Base-by-base conservation (phyloP, 2,329 filamentous ascomycete genomes). In the Apiospora marii region DNA sequence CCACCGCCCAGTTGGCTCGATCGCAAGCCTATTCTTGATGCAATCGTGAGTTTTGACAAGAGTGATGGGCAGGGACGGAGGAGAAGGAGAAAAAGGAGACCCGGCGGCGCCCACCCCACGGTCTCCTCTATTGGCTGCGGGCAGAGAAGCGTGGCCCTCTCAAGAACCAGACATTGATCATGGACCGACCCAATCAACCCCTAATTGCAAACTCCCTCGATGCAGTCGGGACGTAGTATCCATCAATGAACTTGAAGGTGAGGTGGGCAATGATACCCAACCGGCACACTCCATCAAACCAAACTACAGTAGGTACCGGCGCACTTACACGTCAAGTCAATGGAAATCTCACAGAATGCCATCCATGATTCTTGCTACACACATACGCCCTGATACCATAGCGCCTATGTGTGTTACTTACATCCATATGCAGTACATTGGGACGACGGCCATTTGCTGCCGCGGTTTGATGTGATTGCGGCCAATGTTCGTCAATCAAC, bases 31-130 rank as follows among this genome's bases (percentile, higher is more conserved):
- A 37, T n/a, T 64, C 16, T n/a, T 37, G 58, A 64, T 64, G 34
- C 58, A 64, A 64, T 64, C 58, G 58, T 64, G 58, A 24, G 58
- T 64, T 14, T 64, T 14, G 58, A 64, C 34, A 41, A 41, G 58
- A 64, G 58, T 64, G 41, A 64, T n/a, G 58, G 13, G 19, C n/a
- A 41, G 14, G 22, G 58, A 22, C 19, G 58, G 34, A 37, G 58
- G 34, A 64, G 58, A 24, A n/a, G 19, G 48, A n/a, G 22, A n/a
- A n/a, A 41, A 64, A n/a, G 30, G 34, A 24, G 58, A 41, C 58
- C 58, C 34, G 34, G 58, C 58, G 30, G 37, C 37, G 37, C 37
- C 58, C 30, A 64, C 58, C 58, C 58, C 34, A 37, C 58, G 22
- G 41, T 64, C 12, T 13, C 30, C 58, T 64, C 58, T 64, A 64